phyloP scores from a whole-genome alignment of 2,329 filamentous ascomycete genomes.

The Ophiostoma sp. region DNA sequence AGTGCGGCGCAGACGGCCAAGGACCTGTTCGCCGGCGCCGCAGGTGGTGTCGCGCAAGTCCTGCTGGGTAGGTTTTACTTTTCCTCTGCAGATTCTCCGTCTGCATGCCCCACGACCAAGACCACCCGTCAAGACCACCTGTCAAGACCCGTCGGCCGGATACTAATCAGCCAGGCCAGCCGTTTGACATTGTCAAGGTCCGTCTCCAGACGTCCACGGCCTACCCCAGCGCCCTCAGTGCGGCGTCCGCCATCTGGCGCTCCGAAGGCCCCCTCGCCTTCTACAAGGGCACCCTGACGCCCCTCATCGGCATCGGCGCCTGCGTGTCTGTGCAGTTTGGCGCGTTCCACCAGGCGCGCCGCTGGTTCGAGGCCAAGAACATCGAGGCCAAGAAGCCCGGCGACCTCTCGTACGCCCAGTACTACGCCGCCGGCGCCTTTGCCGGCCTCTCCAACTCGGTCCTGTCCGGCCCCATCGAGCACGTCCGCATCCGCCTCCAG shows the following conservation, averaged over 20 bases:
- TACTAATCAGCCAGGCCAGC: constrained; percentile 41
- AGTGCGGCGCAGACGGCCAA: constrained; percentile 62
- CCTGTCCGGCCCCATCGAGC: constrained; percentile 88
- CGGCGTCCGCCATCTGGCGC: constrained; percentile 76
- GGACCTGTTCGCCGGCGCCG: constrained; percentile 85
- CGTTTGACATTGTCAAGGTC: constrained; percentile 93
- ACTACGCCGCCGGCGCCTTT: constrained; percentile 85
- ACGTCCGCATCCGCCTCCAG: constrained; percentile 91
- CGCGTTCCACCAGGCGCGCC: constrained; percentile 87
- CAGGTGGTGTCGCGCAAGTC: constrained; percentile 89
- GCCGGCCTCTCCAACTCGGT: constrained; percentile 85
- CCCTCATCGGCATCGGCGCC: constrained; percentile 89
- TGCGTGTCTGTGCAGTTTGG: constrained; percentile 99
- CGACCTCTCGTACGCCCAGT: constrained; percentile 72
- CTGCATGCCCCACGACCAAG: too few relatives aligned
- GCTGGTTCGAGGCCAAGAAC: constrained; percentile 76
- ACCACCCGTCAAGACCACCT: too few relatives aligned
- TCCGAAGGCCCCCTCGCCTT: constrained; percentile 87
- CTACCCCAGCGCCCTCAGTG: constrained; percentile 74
- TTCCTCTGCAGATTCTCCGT: background rate
- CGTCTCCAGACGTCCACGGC: constrained; percentile 83
- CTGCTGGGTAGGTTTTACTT: constrained; percentile 46
- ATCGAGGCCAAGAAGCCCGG: constrained; percentile 45
- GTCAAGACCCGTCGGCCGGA: too few relatives aligned
- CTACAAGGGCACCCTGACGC: constrained; percentile 97